A percentile compares a stretch with the other conserved stretches of the same genome.
Conservation (phyloP, 2,329 filamentous ascomycete species). For the Mycosphaerella arachidis region DNA sequence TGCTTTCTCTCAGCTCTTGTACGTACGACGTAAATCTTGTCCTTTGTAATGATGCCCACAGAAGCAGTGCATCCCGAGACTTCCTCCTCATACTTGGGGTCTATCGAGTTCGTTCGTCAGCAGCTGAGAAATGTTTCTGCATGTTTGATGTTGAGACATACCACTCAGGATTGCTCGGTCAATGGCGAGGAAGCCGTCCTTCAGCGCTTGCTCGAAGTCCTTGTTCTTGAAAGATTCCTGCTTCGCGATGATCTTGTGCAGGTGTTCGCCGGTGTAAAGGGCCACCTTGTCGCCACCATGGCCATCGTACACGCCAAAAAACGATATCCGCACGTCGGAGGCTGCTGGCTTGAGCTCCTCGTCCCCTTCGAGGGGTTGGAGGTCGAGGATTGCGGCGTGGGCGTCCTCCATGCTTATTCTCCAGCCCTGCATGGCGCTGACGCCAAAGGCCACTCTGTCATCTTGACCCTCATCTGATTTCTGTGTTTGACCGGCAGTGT, state of each 20-base stretch:
- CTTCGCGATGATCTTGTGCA: conserved; percentile 90
- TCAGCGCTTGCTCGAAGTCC: conserved; percentile 90
- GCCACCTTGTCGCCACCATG: conserved; percentile 97
- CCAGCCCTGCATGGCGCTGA: conserved; percentile 99
- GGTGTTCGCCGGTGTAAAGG: conserved; percentile 82
- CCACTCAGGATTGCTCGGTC: conserved; percentile 94
- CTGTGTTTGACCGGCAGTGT: conserved; percentile 44
- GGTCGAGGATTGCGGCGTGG: conserved; percentile 83
- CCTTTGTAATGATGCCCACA: conserved; percentile 78
- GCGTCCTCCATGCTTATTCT: conserved; percentile 99
- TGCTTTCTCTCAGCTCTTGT: not conserved
- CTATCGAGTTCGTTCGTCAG: conserved; percentile 47
- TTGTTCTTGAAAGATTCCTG: conserved; percentile 89
- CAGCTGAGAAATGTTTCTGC: conserved; percentile 2
- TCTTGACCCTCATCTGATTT: conserved; percentile 85
- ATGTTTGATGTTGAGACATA: conserved; percentile 43
- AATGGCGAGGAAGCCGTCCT: conserved; percentile 94
- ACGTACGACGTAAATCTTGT: conserved; percentile 94
- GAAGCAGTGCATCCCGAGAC: conserved; percentile 97
- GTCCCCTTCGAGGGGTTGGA: conserved; percentile 59
- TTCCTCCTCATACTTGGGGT: conserved; percentile 95
- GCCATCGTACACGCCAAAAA: conserved; percentile 97
- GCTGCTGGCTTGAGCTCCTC: conserved; percentile 53
- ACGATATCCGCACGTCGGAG: conserved; percentile 72
- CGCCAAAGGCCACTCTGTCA: conserved; percentile 86